Conservation (phyloP, 176 grass and related monocot species). For the Canna indica region DNA sequence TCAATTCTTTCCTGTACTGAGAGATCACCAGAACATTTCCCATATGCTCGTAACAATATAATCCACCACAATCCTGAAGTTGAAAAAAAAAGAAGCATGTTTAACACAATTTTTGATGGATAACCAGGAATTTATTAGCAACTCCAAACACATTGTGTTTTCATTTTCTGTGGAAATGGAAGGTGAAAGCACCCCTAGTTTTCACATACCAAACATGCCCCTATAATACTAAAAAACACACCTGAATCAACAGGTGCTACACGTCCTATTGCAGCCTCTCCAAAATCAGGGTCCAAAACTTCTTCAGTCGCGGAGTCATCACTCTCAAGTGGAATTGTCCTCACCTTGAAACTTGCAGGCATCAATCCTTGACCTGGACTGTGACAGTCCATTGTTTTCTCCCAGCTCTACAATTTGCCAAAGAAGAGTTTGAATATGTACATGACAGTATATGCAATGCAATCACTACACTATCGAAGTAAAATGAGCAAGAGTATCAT, state of each 20-base stretch:
- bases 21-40: constrained; percentile 74
- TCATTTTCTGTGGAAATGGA: too few relatives aligned
- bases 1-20: constrained; percentile 89
- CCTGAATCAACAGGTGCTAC: constrained; percentile 95
- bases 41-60: constrained; percentile 82
- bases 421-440: not conserved
- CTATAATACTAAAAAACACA: constrained; percentile 14
- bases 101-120: not conserved
- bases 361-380: constrained; percentile 88
- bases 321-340: constrained; percentile 61
- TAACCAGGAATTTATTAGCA: not conserved
- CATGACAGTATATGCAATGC: not conserved
- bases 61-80: constrained; percentile 82
- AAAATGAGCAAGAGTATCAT: not conserved
- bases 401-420: constrained; percentile 61
- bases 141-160: not conserved
- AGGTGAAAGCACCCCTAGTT: too few relatives aligned
- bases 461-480: not conserved
- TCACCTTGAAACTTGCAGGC: constrained; percentile 89
- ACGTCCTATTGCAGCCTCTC: constrained; percentile 83
- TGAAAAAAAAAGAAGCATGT: not conserved
- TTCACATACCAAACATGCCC: not conserved
- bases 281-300: constrained; percentile 92
- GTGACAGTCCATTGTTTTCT: constrained; percentile 95
- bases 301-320: constrained; percentile 73